Evolutionary conservation across 176 grass and related monocot species (phyloP).

Genomic region (Aechmea fasciata): DNA sequence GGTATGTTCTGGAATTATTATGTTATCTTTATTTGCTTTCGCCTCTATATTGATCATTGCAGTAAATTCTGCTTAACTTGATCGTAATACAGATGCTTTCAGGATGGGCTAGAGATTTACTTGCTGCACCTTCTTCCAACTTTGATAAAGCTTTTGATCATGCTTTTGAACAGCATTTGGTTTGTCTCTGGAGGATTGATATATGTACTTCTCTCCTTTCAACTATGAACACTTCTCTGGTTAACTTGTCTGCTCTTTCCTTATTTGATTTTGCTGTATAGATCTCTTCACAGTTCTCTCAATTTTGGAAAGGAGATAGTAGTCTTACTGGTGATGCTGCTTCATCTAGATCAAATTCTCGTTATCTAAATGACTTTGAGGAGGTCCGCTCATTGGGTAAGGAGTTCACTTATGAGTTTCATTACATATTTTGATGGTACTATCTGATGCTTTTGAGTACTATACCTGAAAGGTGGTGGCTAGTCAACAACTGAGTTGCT

Average conservation of each 20-base stretch:
- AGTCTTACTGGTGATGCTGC: slow-evolving; percentile 23
- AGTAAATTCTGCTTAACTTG: slow-evolving; percentile 1
- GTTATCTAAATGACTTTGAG: slow-evolving; percentile 94
- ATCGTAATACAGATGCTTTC: slow-evolving; percentile 61
- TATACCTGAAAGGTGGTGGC: neutral
- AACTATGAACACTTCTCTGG: neutral
- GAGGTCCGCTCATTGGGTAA: slow-evolving; percentile 87
- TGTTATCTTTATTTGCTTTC: slow-evolving; percentile 9
- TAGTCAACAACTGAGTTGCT: too few species aligned
- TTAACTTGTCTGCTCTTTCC: slow-evolving; percentile 24
- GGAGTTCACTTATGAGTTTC: slow-evolving; percentile 7
- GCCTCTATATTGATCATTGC: neutral
- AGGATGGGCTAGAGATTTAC: slow-evolving; percentile 84
- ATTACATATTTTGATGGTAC: neutral
- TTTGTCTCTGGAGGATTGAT: slow-evolving; percentile 18
- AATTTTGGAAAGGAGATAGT: slow-evolving; percentile 67
- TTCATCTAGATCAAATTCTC: slow-evolving; percentile 75
- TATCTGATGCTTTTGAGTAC: slow-evolving; percentile 8
- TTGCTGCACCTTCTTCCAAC: slow-evolving; percentile 44
- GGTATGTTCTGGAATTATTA: slow-evolving; percentile 28
- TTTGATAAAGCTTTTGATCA: slow-evolving; percentile 62
- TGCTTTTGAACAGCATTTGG: slow-evolving; percentile 53
- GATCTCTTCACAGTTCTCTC: slow-evolving; percentile 61
- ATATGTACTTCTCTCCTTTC: slow-evolving; percentile 15
- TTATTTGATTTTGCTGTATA: slow-evolving; percentile 23